Conservation (phyloP, 1,284 basidiomycete species). For the Hypsizygus ulmarius region DNA sequence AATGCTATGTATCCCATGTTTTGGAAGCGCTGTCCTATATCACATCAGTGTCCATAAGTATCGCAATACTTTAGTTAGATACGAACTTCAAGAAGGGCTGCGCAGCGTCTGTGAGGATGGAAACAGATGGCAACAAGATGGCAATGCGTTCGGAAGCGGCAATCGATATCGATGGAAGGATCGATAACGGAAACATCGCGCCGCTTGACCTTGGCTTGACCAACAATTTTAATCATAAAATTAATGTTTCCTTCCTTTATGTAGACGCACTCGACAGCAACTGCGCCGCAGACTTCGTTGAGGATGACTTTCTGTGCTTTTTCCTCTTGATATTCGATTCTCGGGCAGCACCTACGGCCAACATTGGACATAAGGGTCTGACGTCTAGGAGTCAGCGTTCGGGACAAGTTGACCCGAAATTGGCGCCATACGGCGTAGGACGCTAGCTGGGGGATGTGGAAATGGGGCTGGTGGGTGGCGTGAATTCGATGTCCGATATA, state of each 20-base stretch:
- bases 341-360: not conserved
- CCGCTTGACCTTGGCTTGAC: not conserved
- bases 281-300: slow-evolving; percentile 1
- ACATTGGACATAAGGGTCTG: not conserved
- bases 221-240: slow-evolving; percentile 2
- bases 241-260: slow-evolving; percentile 2
- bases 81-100: not conserved
- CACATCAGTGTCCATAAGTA: too few relatives aligned
- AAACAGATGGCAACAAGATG: slow-evolving; percentile 1
- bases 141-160: slow-evolving; percentile 9
- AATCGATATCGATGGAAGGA: slow-evolving; percentile 18
- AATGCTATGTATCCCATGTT: too few relatives aligned
- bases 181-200: slow-evolving; percentile 18
- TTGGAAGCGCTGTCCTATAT: too few relatives aligned
- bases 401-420: not conserved
- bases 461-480: not conserved
- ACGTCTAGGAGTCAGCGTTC: not conserved
- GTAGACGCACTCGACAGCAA: slow-evolving; percentile 5
- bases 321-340: not conserved
- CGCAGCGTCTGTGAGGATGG: not conserved
- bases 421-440: not conserved
- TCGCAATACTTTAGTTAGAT: not conserved
- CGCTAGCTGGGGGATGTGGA: not conserved
- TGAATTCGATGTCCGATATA: slow-evolving; percentile 11
- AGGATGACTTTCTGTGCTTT: not conserved